Evolutionary conservation across 805 yeast species (phyloP).

Genomic region (Wickerhamiella sergipiensis): DNA sequence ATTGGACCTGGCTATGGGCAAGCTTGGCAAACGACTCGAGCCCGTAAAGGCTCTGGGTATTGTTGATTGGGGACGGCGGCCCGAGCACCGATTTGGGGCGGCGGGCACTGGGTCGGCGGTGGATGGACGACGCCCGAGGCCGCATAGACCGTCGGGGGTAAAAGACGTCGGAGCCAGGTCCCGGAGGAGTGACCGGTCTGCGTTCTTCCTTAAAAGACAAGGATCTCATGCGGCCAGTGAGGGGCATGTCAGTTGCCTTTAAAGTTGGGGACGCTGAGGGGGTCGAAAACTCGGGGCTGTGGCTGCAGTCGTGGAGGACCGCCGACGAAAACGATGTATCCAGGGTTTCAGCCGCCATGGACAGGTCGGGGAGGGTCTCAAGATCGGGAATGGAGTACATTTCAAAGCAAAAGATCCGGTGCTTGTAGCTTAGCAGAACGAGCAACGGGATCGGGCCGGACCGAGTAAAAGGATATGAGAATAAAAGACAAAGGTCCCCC

Average conservation of each 20-base stretch:
- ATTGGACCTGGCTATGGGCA: conserved; percentile 2
- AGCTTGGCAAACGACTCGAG: background rate
- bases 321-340: background rate
- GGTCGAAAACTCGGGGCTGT: background rate
- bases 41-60: background rate
- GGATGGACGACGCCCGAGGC: background rate
- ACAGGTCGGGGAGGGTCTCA: background rate
- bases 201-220: background rate
- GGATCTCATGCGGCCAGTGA: background rate
- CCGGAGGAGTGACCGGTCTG: background rate
- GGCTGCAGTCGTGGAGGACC: background rate
- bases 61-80: background rate
- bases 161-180: background rate
- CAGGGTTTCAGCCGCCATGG: background rate
- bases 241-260: background rate
- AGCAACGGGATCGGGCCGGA: background rate
- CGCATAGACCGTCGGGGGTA: background rate
- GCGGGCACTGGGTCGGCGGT: background rate
- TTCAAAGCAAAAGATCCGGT: background rate
- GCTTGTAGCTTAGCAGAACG: background rate
- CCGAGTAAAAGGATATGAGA: background rate
- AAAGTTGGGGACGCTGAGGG: background rate
- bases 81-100: background rate
- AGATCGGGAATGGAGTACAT: background rate
- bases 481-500: background rate